Conservation (phyloP, 805 yeast genomes). For the Tetrapisispora arboricola region DNA sequence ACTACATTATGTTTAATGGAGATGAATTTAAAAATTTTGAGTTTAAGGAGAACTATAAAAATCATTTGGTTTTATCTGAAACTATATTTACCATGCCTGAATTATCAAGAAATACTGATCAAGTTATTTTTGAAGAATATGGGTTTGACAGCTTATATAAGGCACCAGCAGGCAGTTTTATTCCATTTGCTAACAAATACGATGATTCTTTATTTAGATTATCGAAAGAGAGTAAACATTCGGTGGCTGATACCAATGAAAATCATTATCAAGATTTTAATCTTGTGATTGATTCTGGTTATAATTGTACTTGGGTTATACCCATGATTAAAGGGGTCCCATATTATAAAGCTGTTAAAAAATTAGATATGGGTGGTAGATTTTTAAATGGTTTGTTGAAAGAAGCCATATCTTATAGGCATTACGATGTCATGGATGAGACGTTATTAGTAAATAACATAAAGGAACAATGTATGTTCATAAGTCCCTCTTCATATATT, state of each 20-base stretch:
- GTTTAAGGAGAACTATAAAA: slow-evolving; percentile 35
- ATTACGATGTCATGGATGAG: slow-evolving; percentile 90
- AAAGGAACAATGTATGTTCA: slow-evolving; percentile 48
- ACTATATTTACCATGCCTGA: slow-evolving; percentile 74
- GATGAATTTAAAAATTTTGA: slow-evolving; percentile 36
- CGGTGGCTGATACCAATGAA: slow-evolving; percentile 9
- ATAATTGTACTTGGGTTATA: slow-evolving; percentile 72
- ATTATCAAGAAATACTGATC: slow-evolving; percentile 76
- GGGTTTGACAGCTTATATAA: slow-evolving; percentile 66
- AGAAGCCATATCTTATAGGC: slow-evolving; percentile 80
- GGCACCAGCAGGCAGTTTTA: slow-evolving; percentile 48
- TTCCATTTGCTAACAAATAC: slow-evolving; percentile 45
- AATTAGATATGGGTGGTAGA: slow-evolving; percentile 81
- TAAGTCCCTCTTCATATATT: slow-evolving; percentile 40
- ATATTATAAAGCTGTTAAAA: slow-evolving; percentile 64
- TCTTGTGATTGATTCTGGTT: slow-evolving; percentile 81
- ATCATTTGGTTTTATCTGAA: slow-evolving; percentile 65
- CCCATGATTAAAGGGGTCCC: slow-evolving; percentile 77
- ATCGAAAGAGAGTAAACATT: slow-evolving; percentile 17
- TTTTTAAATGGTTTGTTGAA: slow-evolving; percentile 70
- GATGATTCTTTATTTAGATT: slow-evolving; percentile 7
- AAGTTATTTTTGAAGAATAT: slow-evolving; percentile 88
- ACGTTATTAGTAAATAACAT: slow-evolving; percentile 73
- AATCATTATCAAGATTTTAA: slow-evolving; percentile 46
- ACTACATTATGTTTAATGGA: slow-evolving; percentile 48